A percentile compares a stretch with the other conserved stretches of the same genome.
Conservation (phyloP, 2,329 filamentous ascomycete species). For the Verticillium nonalfalfae region DNA sequence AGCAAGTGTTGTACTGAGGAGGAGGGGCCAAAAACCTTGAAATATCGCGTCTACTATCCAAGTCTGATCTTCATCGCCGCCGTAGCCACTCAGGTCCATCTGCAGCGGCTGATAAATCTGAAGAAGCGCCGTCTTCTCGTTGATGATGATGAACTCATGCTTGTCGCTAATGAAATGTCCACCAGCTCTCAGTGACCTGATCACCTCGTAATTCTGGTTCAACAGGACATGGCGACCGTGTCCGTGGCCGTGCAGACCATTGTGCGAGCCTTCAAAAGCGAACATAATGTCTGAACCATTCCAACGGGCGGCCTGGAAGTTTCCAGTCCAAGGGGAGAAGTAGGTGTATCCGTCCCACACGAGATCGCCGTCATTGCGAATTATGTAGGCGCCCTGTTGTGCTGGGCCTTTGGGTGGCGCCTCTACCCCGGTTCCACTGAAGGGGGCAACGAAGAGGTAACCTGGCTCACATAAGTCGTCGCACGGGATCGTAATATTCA, state of each 20-base stretch:
- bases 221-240: conserved; percentile 48
- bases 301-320: conserved; percentile 45
- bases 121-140: conserved; percentile 24
- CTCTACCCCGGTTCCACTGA: conserved; percentile 27
- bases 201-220: conserved; percentile 46
- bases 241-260: conserved; percentile 44
- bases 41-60: conserved; percentile 4
- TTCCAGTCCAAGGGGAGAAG: conserved; percentile 45
- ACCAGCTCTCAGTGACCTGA: conserved; percentile 34
- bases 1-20: neutral
- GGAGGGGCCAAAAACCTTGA: neutral
- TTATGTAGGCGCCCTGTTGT: conserved; percentile 49
- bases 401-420: conserved; percentile 33
- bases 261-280: conserved; percentile 46
- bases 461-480: conserved; percentile 28
- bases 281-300: conserved; percentile 46
- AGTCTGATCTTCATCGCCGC: neutral
- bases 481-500: conserved; percentile 36
- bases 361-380: conserved; percentile 45
- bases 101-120: neutral
- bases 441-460: conserved; percentile 36
- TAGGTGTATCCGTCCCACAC: conserved; percentile 51
- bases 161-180: conserved; percentile 16
- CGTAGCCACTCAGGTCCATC: neutral
- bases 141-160: conserved; percentile 49